A percentile compares a stretch with the other conserved stretches of the same genome.
Conservation (phyloP, 2,329 filamentous ascomycete genomes). For the Gyromitra esculenta region DNA sequence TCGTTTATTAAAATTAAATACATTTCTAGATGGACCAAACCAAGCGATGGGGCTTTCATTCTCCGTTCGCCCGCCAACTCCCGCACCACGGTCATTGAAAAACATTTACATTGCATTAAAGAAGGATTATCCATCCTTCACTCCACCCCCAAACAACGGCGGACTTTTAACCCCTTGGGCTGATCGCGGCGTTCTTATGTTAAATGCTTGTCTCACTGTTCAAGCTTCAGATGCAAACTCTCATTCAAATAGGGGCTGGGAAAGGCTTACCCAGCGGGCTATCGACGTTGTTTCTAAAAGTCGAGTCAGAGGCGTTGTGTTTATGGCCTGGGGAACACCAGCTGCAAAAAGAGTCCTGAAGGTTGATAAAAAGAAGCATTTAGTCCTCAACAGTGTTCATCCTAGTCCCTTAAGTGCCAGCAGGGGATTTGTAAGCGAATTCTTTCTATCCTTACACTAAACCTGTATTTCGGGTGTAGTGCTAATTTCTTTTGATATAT, state of each 20-base stretch:
- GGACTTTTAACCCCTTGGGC: conserved; percentile 94
- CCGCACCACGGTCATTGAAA: conserved; percentile 84
- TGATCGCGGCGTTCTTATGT: conserved; percentile 86
- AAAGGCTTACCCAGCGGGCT: conserved; percentile 87
- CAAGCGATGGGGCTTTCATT: conserved; percentile 97
- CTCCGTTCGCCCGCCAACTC: conserved; percentile 88
- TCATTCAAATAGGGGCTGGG: conserved; percentile 89
- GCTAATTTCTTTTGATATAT: conserved; percentile 31
- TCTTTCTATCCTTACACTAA: background rate
- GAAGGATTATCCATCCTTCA: conserved; percentile 86
- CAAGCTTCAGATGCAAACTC: conserved; percentile 87
- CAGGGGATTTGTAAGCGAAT: conserved; percentile 74
- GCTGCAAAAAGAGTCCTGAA: conserved; percentile 81
- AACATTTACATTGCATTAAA: conserved; percentile 93
- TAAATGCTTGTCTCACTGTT: conserved; percentile 95
- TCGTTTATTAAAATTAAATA: background rate
- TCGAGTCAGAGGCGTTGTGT: conserved; percentile 84
- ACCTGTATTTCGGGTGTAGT: background rate
- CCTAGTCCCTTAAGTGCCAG: conserved; percentile 90
- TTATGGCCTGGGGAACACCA: conserved; percentile 90
- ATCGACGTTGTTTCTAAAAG: conserved; percentile 86
- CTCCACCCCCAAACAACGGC: conserved; percentile 76
- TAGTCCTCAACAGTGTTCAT: conserved; percentile 86
- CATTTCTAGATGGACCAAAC: conserved; percentile 75
- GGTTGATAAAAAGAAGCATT: conserved; percentile 77